These are phyloP conservation scores for Magnusiomyces magnusii DNA, from an alignment of 1,139 yeast genomes.

Conservation along the genomic window DNA sequence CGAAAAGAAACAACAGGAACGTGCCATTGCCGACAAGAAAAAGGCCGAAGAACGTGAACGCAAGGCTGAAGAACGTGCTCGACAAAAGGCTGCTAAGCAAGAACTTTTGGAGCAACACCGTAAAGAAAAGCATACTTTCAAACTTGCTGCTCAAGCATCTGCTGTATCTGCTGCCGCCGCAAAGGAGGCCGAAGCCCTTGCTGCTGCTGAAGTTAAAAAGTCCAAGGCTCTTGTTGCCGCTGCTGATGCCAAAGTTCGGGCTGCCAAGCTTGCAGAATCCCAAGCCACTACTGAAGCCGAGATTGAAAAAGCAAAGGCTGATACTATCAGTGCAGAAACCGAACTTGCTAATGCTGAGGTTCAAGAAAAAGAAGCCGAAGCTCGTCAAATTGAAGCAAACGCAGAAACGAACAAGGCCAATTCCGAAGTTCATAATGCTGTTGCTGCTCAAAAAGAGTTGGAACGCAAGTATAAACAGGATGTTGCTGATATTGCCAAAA, in stretches of 20 bases:
- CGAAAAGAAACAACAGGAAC: constrained; percentile 7
- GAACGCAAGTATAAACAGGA: constrained; percentile 5
- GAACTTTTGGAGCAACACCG: constrained; percentile 11
- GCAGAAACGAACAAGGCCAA: constrained; percentile 17
- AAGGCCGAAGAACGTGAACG: constrained; percentile 17
- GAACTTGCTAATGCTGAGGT: constrained; percentile 23
- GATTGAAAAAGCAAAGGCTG: constrained; percentile 17
- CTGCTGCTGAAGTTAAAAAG: constrained; percentile 25
- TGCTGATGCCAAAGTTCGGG: constrained; percentile 26
- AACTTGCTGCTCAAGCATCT: constrained; percentile 17
- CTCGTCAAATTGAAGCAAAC: constrained; percentile 15
- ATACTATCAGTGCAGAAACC: constrained; percentile 19
- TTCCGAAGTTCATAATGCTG: constrained; percentile 11
- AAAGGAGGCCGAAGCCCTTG: constrained; percentile 21
- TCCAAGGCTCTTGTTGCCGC: constrained; percentile 21
- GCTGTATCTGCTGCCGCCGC: constrained; percentile 26
- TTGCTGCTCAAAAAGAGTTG: constrained; percentile 2
- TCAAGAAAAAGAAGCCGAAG: constrained; percentile 16
- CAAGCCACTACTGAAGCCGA: constrained; percentile 21
- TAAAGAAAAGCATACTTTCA: constrained; percentile 15
- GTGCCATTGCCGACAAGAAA: constrained; percentile 7
- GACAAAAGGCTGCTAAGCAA: constrained; percentile 17
- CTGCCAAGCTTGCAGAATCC: constrained; percentile 27
- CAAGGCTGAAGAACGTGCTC: constrained; percentile 17
- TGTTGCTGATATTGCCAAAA: background rate